Percentiles rank a stretch among this genome's conserved stretches.
Evolutionary conservation across 2,329 filamentous ascomycete genomes (phyloP).

Genomic region (Dactylella cylindrospora): DNA sequence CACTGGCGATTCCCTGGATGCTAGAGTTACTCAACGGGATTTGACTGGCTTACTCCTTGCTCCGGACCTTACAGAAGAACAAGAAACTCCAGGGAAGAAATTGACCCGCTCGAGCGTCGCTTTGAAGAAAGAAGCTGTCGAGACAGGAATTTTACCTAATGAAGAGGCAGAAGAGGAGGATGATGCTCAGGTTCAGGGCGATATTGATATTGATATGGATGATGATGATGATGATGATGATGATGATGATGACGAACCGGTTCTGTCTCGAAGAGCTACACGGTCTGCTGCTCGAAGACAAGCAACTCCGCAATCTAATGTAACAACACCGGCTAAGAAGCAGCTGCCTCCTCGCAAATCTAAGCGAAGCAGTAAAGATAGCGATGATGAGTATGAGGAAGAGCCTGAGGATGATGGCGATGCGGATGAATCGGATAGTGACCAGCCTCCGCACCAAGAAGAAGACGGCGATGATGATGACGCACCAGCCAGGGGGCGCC

Average conservation of each 20-base stretch:
- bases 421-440: conserved; percentile 18
- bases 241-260: conserved; percentile 50
- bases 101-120: conserved; percentile 53
- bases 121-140: conserved; percentile 60
- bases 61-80: conserved; percentile 42
- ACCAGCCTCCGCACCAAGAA: conserved; percentile 22
- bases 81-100: conserved; percentile 11
- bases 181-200: conserved; percentile 44
- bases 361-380: conserved; percentile 40
- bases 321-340: conserved; percentile 34
- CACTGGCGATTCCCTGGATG: conserved; percentile 28
- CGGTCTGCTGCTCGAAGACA: conserved; percentile 24
- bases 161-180: conserved; percentile 46
- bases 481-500: conserved; percentile 12
- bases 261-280: conserved; percentile 20
- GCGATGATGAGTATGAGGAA: conserved; percentile 44
- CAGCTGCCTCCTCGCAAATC: conserved; percentile 22
- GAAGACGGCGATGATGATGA: conserved; percentile 30
- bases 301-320: conserved; percentile 21
- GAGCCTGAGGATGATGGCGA: conserved; percentile 35
- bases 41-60: conserved; percentile 33
- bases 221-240: conserved; percentile 51
- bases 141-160: conserved; percentile 53
- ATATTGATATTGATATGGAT: conserved; percentile 47
- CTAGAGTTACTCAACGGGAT: conserved; percentile 9